Conservation (phyloP, 164 flowering plant species). For the Vitis riparia region DNA sequence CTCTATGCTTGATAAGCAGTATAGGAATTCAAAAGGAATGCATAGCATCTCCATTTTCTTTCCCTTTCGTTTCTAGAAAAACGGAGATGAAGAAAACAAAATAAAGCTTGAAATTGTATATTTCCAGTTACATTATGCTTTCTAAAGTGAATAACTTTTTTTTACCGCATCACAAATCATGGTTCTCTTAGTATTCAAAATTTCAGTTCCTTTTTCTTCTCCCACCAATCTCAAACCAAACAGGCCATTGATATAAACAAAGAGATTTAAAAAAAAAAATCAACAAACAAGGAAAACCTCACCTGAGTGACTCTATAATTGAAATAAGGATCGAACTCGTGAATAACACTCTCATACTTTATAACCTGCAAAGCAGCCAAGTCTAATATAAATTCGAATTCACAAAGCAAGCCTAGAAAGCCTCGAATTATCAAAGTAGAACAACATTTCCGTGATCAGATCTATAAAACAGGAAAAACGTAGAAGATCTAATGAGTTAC, state of each 20-base stretch:
- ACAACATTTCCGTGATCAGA: conserved; percentile 7
- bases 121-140: no score
- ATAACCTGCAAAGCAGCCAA: conserved; percentile 66
- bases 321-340: conserved; percentile 98
- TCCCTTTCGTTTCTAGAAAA: no score
- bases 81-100: no score
- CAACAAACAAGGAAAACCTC: conserved; percentile 1
- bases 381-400: background rate
- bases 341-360: conserved; percentile 98
- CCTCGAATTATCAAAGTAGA: background rate
- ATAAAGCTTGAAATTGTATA: no score
- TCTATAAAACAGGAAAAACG: conserved; percentile 11
- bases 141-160: no score
- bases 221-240: no score
- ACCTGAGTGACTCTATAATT: conserved; percentile 99
- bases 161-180: no score
- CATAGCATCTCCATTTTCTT: no score
- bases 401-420: background rate
- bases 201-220: no score
- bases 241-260: background rate
- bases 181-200: no score
- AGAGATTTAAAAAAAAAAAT: background rate
- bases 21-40: no score
- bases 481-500: conserved; percentile 36
- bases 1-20: background rate